Percentiles rank a stretch among this genome's conserved stretches.
Evolutionary conservation across 768 basidiomycete genomes (phyloP).

Genomic region (Amanita pseudoporphyria): DNA sequence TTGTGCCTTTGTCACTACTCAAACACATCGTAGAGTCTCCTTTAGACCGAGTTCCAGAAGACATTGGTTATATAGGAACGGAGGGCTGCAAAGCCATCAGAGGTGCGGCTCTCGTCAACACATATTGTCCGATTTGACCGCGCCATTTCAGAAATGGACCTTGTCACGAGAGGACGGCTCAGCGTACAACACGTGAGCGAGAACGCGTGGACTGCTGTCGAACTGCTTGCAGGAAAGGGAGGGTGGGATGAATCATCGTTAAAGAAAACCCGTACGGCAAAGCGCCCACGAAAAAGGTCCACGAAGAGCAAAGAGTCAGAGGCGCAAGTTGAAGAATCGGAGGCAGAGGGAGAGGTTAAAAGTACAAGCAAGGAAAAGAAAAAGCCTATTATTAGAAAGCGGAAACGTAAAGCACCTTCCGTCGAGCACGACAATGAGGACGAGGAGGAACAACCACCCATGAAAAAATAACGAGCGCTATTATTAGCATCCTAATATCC

Average conservation of each 20-base stretch:
- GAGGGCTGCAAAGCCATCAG: conserved; percentile 54
- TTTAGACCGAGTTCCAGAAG: conserved; percentile 31
- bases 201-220: conserved; percentile 55
- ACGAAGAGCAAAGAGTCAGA: not conserved
- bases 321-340: not conserved
- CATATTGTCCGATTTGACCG: not conserved
- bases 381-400: not conserved
- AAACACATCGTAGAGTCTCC: conserved; percentile 45
- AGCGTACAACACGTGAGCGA: conserved; percentile 78
- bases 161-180: conserved; percentile 72
- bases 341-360: not conserved
- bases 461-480: not conserved
- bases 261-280: not conserved
- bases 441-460: not conserved
- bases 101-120: conserved; percentile 28
- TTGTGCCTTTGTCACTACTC: conserved; percentile 71
- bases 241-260: conserved; percentile 51
- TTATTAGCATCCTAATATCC: not conserved
- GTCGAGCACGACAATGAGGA: not conserved
- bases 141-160: conserved; percentile 49
- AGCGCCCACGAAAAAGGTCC: not conserved
- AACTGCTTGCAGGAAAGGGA: conserved; percentile 54
- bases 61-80: conserved; percentile 58
- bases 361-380: not conserved
- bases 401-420: not conserved